phyloP scores from a whole-genome alignment of 768 basidiomycete genomes.

The Pleurotus tuoliensis region DNA sequence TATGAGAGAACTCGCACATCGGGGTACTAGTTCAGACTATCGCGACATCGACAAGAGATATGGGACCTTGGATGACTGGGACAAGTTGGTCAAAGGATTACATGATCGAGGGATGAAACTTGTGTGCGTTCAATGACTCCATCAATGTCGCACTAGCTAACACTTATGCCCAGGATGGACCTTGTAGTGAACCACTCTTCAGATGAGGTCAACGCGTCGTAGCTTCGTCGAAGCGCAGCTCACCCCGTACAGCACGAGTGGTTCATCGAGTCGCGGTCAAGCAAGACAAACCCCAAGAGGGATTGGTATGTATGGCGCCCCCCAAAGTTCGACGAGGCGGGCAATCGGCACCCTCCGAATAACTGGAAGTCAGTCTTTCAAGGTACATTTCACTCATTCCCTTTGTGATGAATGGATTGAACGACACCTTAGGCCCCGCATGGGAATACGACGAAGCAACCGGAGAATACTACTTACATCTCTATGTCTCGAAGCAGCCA shows the following conservation, averaged over 20 bases:
- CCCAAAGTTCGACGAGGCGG: slow-evolving; percentile 46
- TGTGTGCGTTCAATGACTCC: slow-evolving; percentile 36
- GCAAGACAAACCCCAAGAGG: slow-evolving; percentile 54
- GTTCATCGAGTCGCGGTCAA: slow-evolving; percentile 57
- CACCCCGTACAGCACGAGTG: slow-evolving; percentile 53
- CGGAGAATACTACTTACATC: slow-evolving; percentile 69
- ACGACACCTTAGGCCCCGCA: slow-evolving; percentile 44
- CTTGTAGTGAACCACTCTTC: slow-evolving; percentile 76
- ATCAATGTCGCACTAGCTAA: neutral
- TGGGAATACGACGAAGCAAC: slow-evolving; percentile 69
- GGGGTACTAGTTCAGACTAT: slow-evolving; percentile 53
- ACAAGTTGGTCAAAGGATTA: slow-evolving; percentile 44
- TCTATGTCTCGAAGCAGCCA: slow-evolving; percentile 64
- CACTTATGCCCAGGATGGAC: slow-evolving; percentile 52
- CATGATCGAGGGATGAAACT: slow-evolving; percentile 69
- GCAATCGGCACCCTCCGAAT: slow-evolving; percentile 59
- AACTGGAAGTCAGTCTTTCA: slow-evolving; percentile 72
- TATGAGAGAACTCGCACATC: too few relatives aligned
- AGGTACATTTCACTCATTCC: slow-evolving; percentile 30
- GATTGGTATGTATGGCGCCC: slow-evolving; percentile 80
- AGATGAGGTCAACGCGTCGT: slow-evolving; percentile 40
- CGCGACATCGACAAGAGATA: slow-evolving; percentile 59
- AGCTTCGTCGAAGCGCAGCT: too few relatives aligned
- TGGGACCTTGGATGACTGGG: slow-evolving; percentile 62
- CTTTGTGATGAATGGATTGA: neutral